Evolutionary conservation across 257 asterid species (phyloP), one percentile per base, ranked within the genome.

Genomic region (Euphrasia confusa): DNA sequence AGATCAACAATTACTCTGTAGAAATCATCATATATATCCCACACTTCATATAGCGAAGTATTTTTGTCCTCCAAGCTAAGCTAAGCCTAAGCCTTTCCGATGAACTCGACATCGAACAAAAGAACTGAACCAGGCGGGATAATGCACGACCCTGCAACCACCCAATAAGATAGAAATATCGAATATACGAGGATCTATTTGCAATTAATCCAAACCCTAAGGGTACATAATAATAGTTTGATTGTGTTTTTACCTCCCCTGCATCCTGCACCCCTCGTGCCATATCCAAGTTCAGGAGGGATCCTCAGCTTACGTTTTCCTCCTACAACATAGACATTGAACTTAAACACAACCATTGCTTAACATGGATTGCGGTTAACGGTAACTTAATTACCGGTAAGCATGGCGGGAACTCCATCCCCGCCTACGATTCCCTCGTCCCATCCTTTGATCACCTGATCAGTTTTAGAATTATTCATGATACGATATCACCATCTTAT

Each of bases 361-460:
- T 21, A 21, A 21, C 24, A 21, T 21, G 24, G 24, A 21, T 21
- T 21, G 24, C 24, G 24, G 24, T 21, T 21, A 21, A 21, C 24
- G 24, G 24, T 21, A 21, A 21, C 1, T 9, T 81, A 1, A 7
- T 35, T 35, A 90, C 98, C 98, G 56, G 92, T 71, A 53, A 72
- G 83, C 98, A 91, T 88, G 72, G 94, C 83, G 37, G 96, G 98
- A 68, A 90, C 58, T 50, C 96, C 95, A 61, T 88, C 95, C 26
- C 90, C 94, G 42, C 98, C 96, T 9, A 88, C 66, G 74, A 91
- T 88, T 56, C 96, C 98, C 64, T 77, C 78, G 81, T 91, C 98
- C 98, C 98, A 91, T 64, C 98, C 96, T 79, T 83, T 88, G 68
- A 91, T 91, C 63, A 91, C 98, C 97, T 90, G 61, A 33, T 33